Percentiles rank a stretch among this genome's conserved stretches.
Conservation (phyloP, 2,329 filamentous ascomycete genomes). For the Aureobasidium vineae region DNA sequence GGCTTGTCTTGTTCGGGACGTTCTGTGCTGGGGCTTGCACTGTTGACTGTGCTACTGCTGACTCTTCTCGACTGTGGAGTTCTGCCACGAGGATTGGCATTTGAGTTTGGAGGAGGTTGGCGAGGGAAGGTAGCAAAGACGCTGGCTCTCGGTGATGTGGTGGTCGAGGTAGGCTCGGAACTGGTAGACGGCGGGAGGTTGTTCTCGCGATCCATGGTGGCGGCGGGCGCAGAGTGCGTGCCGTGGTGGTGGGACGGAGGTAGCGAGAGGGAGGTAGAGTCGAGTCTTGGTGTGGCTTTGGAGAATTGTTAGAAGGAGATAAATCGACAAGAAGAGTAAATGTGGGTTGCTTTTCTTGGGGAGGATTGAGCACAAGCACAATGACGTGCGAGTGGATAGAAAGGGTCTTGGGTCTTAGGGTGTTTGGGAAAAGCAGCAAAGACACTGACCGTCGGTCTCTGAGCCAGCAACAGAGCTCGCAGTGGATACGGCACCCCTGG, state of each 20-base stretch:
- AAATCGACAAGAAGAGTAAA: neutral
- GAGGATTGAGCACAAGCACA: slow-evolving; percentile 4
- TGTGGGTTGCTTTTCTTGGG: neutral
- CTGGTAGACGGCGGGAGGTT: neutral
- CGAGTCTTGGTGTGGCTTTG: slow-evolving; percentile 4
- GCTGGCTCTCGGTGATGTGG: slow-evolving; percentile 13
- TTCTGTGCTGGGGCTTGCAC: slow-evolving; percentile 74
- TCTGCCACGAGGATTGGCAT: slow-evolving; percentile 32
- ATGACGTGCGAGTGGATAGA: neutral
- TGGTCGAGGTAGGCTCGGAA: slow-evolving; percentile 16
- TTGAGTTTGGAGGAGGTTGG: slow-evolving; percentile 14
- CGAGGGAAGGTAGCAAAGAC: slow-evolving; percentile 17
- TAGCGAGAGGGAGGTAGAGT: slow-evolving; percentile 2
- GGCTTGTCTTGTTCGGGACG: slow-evolving; percentile 57
- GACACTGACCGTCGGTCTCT: slow-evolving; percentile 43
- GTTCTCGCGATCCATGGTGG: slow-evolving; percentile 14
- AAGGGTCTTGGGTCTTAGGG: neutral
- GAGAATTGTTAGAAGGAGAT: neutral
- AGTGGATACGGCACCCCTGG: slow-evolving; percentile 51
- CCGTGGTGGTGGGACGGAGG: neutral
- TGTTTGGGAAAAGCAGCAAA: neutral
- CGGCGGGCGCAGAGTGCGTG: neutral
- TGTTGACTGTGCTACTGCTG: slow-evolving; percentile 79
- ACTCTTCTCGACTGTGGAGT: slow-evolving; percentile 66
- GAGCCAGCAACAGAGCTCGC: slow-evolving; percentile 46